Evolutionary conservation across 768 basidiomycete species (phyloP), one percentile per base, ranked within the genome.

Genomic region (Pleurotus salmoneostramineus): DNA sequence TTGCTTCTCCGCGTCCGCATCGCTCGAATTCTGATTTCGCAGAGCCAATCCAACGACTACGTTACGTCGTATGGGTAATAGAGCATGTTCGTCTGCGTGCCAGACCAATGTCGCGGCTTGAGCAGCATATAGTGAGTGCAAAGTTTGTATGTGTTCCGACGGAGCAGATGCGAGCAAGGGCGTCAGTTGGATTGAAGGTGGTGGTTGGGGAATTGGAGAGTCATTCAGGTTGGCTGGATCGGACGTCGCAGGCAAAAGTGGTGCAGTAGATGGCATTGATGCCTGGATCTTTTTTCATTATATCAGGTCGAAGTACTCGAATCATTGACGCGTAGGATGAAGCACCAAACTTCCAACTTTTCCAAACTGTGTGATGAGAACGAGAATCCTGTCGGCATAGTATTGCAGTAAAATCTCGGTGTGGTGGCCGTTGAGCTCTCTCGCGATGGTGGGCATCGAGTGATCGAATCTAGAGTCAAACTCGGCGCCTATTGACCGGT

Each of bases 71-170:
- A 76, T 70, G 5, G 68, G 69, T 14, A 78, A 77, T 42, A 79
- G 58, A 27, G 71, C 64, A 43, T 64, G 71, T 44, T 76, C 68
- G 55, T 78, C 77, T 56, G 81, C 65, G 0, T 77, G 75, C 90
- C 94, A 97, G 5, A 95, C 69, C 32, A 95, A 77, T 0, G 93
- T 93, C 0, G 93, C 91, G 46, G 93, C 86, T 64, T 97, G 95
- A n/a, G 86, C 77, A 0, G 85, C 86, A 69, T 95, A 96, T 0
- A 96, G 75, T 36, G 86, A 85, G 66, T 95, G 82, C 21, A 96
- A 71, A 0, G 84, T 85, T 50, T 86, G 85, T 59, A 85, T 66
- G 56, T 90, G 83, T 7, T 85, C 82, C 0, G 89, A 84, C 1
- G 87, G 80, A 2, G 88, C 83, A 58, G 80, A 77, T 36, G 95